Conservation (phyloP, 306 rosid genomes). For the Glycine soja region DNA sequence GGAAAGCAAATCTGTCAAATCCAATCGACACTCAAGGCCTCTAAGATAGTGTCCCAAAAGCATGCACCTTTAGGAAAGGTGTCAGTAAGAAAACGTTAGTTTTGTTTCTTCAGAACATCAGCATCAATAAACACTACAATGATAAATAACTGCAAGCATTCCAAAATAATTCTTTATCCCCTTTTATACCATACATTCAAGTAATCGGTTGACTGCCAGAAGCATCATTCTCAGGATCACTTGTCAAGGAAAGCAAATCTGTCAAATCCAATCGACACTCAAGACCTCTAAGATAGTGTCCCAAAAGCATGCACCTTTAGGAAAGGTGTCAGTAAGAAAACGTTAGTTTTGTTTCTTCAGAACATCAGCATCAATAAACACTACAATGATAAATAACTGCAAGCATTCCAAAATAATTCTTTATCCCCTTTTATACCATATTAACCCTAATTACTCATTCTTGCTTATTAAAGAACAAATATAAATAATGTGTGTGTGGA, state of each 20-base stretch:
- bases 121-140: constrained; percentile 33
- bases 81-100: constrained; percentile 36
- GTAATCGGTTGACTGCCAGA: constrained; percentile 52
- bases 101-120: constrained; percentile 14
- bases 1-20: constrained; percentile 74
- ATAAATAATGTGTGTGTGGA: background rate
- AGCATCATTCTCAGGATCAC: constrained; percentile 54
- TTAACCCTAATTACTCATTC: constrained; percentile 10
- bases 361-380: constrained; percentile 38
- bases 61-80: constrained; percentile 74
- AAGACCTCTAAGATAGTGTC: constrained; percentile 90
- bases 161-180: background rate
- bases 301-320: constrained; percentile 90
- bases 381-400: constrained; percentile 5
- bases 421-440: background rate
- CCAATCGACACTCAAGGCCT: constrained; percentile 91
- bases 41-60: constrained; percentile 86
- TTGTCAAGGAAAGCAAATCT: constrained; percentile 70
- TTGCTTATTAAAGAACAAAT: background rate
- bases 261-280: constrained; percentile 85
- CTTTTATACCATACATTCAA: constrained; percentile 32
- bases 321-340: constrained; percentile 8
- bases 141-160: constrained; percentile 21
- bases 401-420: constrained; percentile 6
- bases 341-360: constrained; percentile 34